Percentiles rank a stretch among this genome's conserved stretches.
Conservation (phyloP, 164 flowering plant species). For the Vitis labrusca region DNA sequence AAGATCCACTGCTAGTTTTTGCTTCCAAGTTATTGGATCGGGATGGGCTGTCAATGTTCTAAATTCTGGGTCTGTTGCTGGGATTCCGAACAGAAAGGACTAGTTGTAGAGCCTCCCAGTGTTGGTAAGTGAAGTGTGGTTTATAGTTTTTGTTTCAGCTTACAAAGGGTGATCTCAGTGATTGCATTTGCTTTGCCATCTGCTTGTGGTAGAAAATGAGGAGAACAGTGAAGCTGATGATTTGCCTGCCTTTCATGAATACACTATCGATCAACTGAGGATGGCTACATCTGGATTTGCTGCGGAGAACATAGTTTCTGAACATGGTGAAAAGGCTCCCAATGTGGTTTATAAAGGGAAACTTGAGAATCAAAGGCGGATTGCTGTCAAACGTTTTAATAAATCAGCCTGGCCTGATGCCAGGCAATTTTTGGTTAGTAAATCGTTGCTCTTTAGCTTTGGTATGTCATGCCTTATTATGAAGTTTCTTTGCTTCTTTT, state of each 20-base stretch:
- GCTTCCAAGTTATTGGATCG: conserved; percentile 9
- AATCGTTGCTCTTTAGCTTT: neutral
- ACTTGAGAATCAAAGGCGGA: conserved; percentile 68
- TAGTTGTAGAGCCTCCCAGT: conserved; percentile 40
- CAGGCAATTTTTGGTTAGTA: conserved; percentile 75
- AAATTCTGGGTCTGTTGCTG: conserved; percentile 49
- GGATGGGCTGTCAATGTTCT: conserved; percentile 71
- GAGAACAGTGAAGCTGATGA: conserved; percentile 49
- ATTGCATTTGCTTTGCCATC: neutral
- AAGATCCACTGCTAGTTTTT: conserved; percentile 5
- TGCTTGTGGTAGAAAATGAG: conserved; percentile 44
- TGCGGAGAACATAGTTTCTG: conserved; percentile 89
- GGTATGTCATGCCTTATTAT: neutral
- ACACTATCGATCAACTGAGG: conserved; percentile 72
- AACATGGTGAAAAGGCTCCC: conserved; percentile 96
- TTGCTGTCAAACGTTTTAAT: conserved; percentile 86
- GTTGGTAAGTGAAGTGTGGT: conserved; percentile 39
- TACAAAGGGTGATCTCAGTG: conserved; percentile 1
- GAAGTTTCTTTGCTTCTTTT: neutral
- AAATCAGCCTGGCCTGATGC: conserved; percentile 93
- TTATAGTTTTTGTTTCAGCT: neutral
- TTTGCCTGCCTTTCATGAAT: conserved; percentile 68
- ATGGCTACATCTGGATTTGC: conserved; percentile 86
- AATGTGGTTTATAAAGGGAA: conserved; percentile 94
- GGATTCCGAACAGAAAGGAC: conserved; percentile 35